Evolutionary conservation across 2,329 filamentous ascomycete genomes (phyloP), one percentile per base, ranked within the genome.

Genomic region (Tolypocladium sp.): DNA sequence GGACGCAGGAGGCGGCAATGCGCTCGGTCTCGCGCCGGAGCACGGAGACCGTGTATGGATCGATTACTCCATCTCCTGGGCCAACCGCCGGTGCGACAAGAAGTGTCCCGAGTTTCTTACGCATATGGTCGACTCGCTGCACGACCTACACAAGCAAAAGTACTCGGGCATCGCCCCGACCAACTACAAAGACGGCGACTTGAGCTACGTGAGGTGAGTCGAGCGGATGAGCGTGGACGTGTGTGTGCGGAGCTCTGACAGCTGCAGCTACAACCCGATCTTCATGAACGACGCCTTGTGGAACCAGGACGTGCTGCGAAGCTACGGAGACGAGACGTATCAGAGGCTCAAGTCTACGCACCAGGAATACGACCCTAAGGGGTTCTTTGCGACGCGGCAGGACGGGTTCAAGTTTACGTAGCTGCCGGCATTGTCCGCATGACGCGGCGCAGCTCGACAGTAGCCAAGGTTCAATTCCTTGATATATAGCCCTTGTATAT

Each of bases 11-110:
- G 61, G 64, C 13, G 61, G 62, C 27, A 69, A 71, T 55, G 62
- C 67, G 10, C 66, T 71, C n/a, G 62, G 63, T 22, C 55, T 71
- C 9, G 59, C 60, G 20, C 63, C 68, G 2, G 58, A 62, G 3
- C 51, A 63, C 13, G 68, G 69, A 17, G 68, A 70, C 54, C 63
- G 65, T 9, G 60, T 70, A 17, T 71, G 67, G 75, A 65, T 69
- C 58, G 64, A 67, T 38, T 74, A 71, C 65, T 68, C 67, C 10
- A 49, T 66, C 15, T 63, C 66, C 9, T 70, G 69, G 68, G 41
- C 64, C 3, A 63, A 58, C 25, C 55, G 58, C 1, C 17, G 60
- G 12, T 66, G 63, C 25, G 68, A 70, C 55, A 30, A 53, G 1
- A 12, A 35, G 13, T 66, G 65, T 38, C 60, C 61, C 1, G 13